Conservation (phyloP, 75 land plant species). For the Larix kaempferi region DNA sequence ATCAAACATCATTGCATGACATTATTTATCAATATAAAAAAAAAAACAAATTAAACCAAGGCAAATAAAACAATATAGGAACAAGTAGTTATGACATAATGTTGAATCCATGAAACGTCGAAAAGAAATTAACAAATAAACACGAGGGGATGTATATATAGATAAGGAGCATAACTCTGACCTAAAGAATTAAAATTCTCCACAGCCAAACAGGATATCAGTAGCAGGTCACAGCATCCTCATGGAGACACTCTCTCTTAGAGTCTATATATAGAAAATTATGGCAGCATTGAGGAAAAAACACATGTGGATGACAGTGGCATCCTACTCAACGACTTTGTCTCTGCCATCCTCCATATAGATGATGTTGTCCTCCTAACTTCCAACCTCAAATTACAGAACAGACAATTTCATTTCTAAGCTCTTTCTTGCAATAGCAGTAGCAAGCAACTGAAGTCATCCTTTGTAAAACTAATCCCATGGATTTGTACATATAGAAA, state of each 20-base stretch:
- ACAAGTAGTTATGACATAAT: not conserved
- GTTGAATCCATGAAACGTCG: not conserved
- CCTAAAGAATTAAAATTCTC: not conserved
- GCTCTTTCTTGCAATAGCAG: not conserved
- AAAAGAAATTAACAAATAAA: not conserved
- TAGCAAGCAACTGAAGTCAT: too few relatives aligned
- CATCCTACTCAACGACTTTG: not conserved
- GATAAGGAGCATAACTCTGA: not conserved
- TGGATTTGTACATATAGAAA: not conserved
- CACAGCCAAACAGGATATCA: not conserved
- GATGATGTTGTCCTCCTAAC: not conserved
- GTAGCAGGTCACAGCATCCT: not conserved
- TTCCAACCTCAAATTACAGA: not conserved
- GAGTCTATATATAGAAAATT: not conserved
- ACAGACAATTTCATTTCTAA: not conserved
- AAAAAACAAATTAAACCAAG: not conserved
- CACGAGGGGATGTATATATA: not conserved
- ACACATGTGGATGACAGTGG: not conserved
- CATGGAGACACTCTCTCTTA: not conserved
- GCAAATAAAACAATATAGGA: not conserved
- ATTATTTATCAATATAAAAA: constrained; percentile 11
- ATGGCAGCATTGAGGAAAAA: not conserved
- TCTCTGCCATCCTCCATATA: not conserved
- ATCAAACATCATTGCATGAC: not conserved
- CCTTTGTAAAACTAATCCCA: not conserved